Conservation (phyloP, 169 alveolate genomes). For the Eimeria acervulina region DNA sequence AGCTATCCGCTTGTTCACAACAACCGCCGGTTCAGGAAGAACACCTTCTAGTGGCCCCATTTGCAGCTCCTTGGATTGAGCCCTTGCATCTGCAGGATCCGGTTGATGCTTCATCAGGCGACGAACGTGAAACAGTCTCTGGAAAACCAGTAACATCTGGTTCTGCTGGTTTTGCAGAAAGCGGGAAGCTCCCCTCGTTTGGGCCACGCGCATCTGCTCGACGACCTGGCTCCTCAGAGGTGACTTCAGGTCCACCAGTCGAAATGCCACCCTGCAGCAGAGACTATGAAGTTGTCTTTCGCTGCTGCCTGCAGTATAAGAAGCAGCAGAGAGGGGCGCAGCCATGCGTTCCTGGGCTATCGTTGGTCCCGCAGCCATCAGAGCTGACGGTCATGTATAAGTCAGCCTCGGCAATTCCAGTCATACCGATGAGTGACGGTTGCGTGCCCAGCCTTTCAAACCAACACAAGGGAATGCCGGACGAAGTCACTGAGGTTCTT, state of each 20-base stretch:
- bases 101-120: neutral
- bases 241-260: neutral
- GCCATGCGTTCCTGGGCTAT: neutral
- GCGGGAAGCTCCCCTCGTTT: neutral
- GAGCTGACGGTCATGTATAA: slow-evolving; percentile 29
- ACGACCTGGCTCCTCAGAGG: neutral
- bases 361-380: neutral
- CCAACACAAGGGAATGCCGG: neutral
- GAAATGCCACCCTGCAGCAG: slow-evolving; percentile 18
- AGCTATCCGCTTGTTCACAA: neutral
- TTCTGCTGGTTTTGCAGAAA: neutral
- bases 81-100: slow-evolving; percentile 37
- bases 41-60: slow-evolving; percentile 52
- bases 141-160: neutral
- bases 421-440: slow-evolving; percentile 9
- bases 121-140: neutral
- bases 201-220: neutral
- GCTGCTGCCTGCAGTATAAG: neutral
- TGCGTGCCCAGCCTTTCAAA: neutral
- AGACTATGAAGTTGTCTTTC: slow-evolving; percentile 31
- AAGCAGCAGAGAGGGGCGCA: neutral
- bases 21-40: neutral
- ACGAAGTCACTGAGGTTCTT: neutral
- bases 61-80: slow-evolving; percentile 55
- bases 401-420: slow-evolving; percentile 59